These are phyloP conservation scores for Dipodascus albidus DNA, from an alignment of 805 yeast genomes.

Conservation along the genomic window DNA sequence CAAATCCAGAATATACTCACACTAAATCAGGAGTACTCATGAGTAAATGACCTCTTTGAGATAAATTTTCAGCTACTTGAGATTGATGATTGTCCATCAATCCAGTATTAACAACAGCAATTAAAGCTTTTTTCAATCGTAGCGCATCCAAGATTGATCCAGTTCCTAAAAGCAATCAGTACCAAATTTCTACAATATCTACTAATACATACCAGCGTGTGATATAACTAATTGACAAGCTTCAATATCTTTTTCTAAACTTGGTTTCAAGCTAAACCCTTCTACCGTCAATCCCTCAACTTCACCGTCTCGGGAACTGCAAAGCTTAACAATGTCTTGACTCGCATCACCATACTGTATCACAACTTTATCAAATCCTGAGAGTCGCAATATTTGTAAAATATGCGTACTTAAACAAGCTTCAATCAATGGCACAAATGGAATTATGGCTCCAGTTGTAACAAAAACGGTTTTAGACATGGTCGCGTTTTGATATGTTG, in stretches of 20 bases:
- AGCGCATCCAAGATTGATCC: slow-evolving; percentile 82
- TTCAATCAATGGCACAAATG: slow-evolving; percentile 52
- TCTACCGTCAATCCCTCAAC: slow-evolving; percentile 19
- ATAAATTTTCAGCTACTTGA: slow-evolving; percentile 58
- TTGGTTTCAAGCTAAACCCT: slow-evolving; percentile 38
- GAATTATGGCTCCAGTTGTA: slow-evolving; percentile 87
- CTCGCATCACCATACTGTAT: slow-evolving; percentile 50
- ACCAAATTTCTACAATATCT: slow-evolving; percentile 23
- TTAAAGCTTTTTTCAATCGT: slow-evolving; percentile 41
- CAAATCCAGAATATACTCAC: not conserved
- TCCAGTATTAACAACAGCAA: slow-evolving; percentile 58
- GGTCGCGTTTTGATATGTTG: too few species aligned
- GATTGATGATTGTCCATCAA: slow-evolving; percentile 84
- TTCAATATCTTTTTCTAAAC: slow-evolving; percentile 32
- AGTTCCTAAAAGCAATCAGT: slow-evolving; percentile 35
- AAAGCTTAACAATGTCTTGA: slow-evolving; percentile 17
- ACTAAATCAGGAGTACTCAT: not conserved
- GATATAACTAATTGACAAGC: slow-evolving; percentile 56
- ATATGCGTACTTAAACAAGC: slow-evolving; percentile 29
- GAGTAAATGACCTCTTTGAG: slow-evolving; percentile 19
- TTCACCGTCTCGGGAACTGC: slow-evolving; percentile 3
- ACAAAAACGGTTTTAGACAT: slow-evolving; percentile 31
- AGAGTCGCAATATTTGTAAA: slow-evolving; percentile 23
- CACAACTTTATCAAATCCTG: slow-evolving; percentile 32
- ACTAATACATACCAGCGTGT: slow-evolving; percentile 42